Conservation (phyloP, 169 alveolate genomes). For the Cryptosporidium parvum region DNA sequence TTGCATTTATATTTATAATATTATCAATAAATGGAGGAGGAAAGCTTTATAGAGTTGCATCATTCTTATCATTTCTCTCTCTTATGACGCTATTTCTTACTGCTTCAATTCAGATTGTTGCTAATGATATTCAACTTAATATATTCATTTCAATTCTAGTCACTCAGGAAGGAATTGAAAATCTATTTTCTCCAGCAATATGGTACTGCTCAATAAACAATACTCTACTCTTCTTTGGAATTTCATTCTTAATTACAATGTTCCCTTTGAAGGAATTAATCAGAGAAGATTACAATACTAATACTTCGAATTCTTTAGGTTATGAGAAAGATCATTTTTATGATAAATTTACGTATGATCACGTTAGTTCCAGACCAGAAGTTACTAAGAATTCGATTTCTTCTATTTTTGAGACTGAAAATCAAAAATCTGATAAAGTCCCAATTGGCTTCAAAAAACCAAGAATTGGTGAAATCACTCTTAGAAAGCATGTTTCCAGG, state of each 20-base stretch:
- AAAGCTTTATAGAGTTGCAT: conserved; percentile 15
- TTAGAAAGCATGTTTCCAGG: conserved; percentile 14
- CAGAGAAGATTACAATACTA: neutral
- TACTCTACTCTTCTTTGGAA: conserved; percentile 57
- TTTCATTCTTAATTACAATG: conserved; percentile 63
- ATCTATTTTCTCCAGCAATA: conserved; percentile 58
- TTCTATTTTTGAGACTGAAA: neutral
- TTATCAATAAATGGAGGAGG: conserved; percentile 51
- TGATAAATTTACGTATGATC: neutral
- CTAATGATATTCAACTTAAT: conserved; percentile 49
- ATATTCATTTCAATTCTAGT: conserved; percentile 44
- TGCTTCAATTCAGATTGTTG: conserved; percentile 65
- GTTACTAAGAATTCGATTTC: neutral
- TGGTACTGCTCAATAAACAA: conserved; percentile 70
- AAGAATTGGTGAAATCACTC: neutral
- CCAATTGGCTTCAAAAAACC: neutral
- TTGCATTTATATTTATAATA: conserved; percentile 22
- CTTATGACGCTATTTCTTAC: conserved; percentile 31
- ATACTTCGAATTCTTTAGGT: neutral
- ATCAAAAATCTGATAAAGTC: neutral
- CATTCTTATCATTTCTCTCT: conserved; percentile 58
- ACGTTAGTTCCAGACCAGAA: neutral
- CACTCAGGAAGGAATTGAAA: conserved; percentile 44
- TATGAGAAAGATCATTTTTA: neutral
- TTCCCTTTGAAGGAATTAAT: conserved; percentile 23